Evolutionary conservation across 2,329 filamentous ascomycete species (phyloP).

Genomic region (Trichoderma afroharzianum): DNA sequence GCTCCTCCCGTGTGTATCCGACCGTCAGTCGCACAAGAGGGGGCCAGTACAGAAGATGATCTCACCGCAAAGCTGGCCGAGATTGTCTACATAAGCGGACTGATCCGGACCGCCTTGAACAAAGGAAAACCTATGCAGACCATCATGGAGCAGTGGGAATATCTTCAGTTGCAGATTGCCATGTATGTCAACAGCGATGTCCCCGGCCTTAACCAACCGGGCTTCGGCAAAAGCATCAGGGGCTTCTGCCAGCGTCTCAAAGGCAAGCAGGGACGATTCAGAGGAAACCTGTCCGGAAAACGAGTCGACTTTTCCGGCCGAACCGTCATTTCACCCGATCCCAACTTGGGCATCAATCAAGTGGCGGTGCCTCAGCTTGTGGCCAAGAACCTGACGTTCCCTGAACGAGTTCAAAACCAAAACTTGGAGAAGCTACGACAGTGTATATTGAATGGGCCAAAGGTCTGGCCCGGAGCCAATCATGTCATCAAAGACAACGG

Average conservation of each 20-base stretch:
- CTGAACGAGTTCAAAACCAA: slow-evolving; percentile 78
- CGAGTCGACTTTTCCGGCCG: slow-evolving; percentile 97
- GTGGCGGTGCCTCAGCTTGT: slow-evolving; percentile 88
- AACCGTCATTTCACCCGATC: slow-evolving; percentile 96
- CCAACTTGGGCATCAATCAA: slow-evolving; percentile 88
- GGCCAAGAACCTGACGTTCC: slow-evolving; percentile 95
- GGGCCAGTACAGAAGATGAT: slow-evolving; percentile 91
- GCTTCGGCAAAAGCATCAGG: slow-evolving; percentile 82
- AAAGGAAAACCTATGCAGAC: slow-evolving; percentile 82
- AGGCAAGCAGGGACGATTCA: slow-evolving; percentile 94
- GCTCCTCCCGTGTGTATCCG: slow-evolving; percentile 92
- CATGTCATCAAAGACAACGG: slow-evolving; percentile 66
- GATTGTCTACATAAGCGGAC: slow-evolving; percentile 86
- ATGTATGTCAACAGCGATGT: slow-evolving; percentile 98
- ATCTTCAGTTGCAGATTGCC: slow-evolving; percentile 88
- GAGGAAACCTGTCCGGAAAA: slow-evolving; percentile 95
- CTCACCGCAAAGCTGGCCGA: slow-evolving; percentile 96
- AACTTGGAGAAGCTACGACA: slow-evolving; percentile 79
- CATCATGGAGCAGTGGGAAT: slow-evolving; percentile 98
- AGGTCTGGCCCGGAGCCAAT: slow-evolving; percentile 84
- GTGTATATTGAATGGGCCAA: slow-evolving; percentile 71
- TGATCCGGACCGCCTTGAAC: slow-evolving; percentile 76
- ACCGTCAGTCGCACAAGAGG: slow-evolving; percentile 90
- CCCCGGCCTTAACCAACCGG: slow-evolving; percentile 83
- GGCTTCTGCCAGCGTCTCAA: slow-evolving; percentile 95